phyloP scores from a whole-genome alignment of 805 yeast species.

The Maudiozyma bulderi region DNA sequence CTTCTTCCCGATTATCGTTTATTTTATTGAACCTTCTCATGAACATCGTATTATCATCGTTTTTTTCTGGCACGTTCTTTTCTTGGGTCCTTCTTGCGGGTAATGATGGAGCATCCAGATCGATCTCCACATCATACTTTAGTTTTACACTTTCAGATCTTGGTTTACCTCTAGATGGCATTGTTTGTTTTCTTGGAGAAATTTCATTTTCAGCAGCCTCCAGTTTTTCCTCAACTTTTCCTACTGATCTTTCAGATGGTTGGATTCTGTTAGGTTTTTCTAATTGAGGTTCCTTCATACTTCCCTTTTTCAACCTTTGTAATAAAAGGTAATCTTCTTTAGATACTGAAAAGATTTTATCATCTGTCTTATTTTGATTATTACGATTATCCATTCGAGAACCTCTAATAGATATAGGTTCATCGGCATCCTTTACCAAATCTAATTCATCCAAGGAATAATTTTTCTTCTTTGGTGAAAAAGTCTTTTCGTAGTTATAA shows the following conservation, averaged over 20 bases:
- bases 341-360: slow-evolving; percentile 8
- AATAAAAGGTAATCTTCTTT: slow-evolving; percentile 24
- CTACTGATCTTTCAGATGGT: neutral
- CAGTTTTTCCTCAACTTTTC: neutral
- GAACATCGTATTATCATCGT: neutral
- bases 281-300: neutral
- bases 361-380: neutral
- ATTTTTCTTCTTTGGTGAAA: slow-evolving; percentile 17
- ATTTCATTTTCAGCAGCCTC: neutral
- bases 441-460: slow-evolving; percentile 4
- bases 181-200: neutral
- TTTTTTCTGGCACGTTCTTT: neutral
- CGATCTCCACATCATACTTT: slow-evolving; percentile 1
- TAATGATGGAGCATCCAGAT: slow-evolving; percentile 3
- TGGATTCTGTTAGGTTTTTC: neutral
- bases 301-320: slow-evolving; percentile 12
- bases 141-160: slow-evolving; percentile 4
- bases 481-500: slow-evolving; percentile 25
- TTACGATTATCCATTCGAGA: neutral
- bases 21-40: neutral
- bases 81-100: slow-evolving; percentile 1
- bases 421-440: neutral
- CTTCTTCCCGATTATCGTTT: neutral
- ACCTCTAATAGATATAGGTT: too few species aligned
- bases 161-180: slow-evolving; percentile 23